Percentiles rank a stretch among this genome's conserved stretches.
Evolutionary conservation across 1,284 basidiomycete species (phyloP).

Genomic region (Testicularia cyperi): DNA sequence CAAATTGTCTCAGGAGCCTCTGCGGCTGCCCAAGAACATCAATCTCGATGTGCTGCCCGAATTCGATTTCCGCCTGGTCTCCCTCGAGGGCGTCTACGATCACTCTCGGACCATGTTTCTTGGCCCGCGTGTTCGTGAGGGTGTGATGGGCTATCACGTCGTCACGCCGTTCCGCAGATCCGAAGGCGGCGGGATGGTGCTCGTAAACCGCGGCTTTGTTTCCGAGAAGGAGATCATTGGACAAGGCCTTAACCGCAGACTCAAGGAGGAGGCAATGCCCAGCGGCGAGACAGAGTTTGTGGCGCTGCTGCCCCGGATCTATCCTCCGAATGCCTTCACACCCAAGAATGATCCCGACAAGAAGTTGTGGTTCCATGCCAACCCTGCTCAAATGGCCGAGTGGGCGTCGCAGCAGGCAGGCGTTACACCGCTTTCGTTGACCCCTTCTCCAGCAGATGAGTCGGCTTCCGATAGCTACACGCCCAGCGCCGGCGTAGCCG

Average conservation of each 20-base stretch:
- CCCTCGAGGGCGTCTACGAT: slow-evolving; percentile 63
- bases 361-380: slow-evolving; percentile 84
- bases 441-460: not conserved
- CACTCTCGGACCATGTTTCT: slow-evolving; percentile 72
- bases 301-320: slow-evolving; percentile 49
- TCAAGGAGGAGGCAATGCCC: slow-evolving; percentile 21
- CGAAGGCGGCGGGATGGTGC: slow-evolving; percentile 68
- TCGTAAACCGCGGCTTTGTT: slow-evolving; percentile 79
- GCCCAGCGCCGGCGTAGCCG: slow-evolving; percentile 31
- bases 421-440: slow-evolving; percentile 64
- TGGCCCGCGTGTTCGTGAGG: slow-evolving; percentile 82
- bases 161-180: slow-evolving; percentile 79
- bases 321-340: slow-evolving; percentile 71
- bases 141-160: slow-evolving; percentile 81
- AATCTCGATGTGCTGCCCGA: slow-evolving; percentile 63
- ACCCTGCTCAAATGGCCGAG: slow-evolving; percentile 76
- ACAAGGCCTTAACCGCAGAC: slow-evolving; percentile 12
- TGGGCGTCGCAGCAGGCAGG: slow-evolving; percentile 79
- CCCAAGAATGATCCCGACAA: slow-evolving; percentile 80
- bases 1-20: slow-evolving; percentile 78
- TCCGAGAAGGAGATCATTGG: slow-evolving; percentile 62
- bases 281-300: slow-evolving; percentile 17
- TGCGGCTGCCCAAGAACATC: slow-evolving; percentile 78
- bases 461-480: slow-evolving; percentile 24
- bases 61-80: slow-evolving; percentile 51